Evolutionary conservation across 2,329 filamentous ascomycete genomes (phyloP).

Genomic region (Hypomyces perniciosus): DNA sequence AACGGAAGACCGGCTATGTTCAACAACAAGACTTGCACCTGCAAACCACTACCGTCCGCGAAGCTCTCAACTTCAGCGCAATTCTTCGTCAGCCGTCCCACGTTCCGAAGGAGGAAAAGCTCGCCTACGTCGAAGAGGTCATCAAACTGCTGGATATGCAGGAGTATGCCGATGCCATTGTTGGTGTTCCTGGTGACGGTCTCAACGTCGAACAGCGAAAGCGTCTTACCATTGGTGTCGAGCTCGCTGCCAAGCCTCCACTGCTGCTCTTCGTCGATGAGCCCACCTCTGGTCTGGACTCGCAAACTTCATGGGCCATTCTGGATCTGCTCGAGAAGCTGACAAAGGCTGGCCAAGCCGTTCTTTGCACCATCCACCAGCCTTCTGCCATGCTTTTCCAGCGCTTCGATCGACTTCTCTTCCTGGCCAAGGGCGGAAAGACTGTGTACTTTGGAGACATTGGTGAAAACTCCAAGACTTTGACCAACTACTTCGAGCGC

Average conservation of each 20-base stretch:
- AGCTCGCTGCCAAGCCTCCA: constrained; percentile 85
- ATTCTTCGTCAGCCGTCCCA: constrained; percentile 75
- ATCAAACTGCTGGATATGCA: constrained; percentile 89
- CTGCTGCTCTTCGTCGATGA: constrained; percentile 90
- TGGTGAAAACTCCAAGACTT: constrained; percentile 59
- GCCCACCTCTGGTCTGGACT: constrained; percentile 89
- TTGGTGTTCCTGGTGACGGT: constrained; percentile 85
- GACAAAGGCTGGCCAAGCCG: constrained; percentile 81
- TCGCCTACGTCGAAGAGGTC: constrained; percentile 82
- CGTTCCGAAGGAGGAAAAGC: constrained; percentile 68
- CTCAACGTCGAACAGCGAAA: constrained; percentile 66
- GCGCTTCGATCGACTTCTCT: constrained; percentile 75
- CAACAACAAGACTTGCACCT: constrained; percentile 91
- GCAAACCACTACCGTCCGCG: constrained; percentile 76
- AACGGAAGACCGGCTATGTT: constrained; percentile 86
- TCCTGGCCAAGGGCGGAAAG: constrained; percentile 67
- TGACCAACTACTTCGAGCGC: constrained; percentile 71
- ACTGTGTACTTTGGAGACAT: constrained; percentile 81
- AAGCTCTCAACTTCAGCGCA: constrained; percentile 81
- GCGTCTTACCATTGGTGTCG: constrained; percentile 90
- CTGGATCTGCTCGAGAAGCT: constrained; percentile 82
- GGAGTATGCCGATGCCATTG: constrained; percentile 81
- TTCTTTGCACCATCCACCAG: constrained; percentile 96
- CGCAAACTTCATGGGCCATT: constrained; percentile 90
- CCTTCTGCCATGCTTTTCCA: constrained; percentile 95